Evolutionary conservation across 495 filamentous ascomycete genomes (phyloP).

Genomic region (Xylaria castorea): DNA sequence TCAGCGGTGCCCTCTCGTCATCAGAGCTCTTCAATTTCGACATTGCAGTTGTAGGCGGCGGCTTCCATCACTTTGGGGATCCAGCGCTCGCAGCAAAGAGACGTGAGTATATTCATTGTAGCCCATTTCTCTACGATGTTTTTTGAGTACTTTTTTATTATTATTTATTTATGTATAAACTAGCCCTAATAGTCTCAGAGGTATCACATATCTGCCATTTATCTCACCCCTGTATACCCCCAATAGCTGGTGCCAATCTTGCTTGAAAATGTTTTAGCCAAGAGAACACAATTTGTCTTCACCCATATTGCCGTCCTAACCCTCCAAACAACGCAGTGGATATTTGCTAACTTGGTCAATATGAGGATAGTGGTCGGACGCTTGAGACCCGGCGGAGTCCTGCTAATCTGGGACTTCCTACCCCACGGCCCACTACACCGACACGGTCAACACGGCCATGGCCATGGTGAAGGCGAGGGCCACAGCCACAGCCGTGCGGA

Average conservation of each 20-base stretch:
- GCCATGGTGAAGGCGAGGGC: slow-evolving; percentile 33
- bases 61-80: slow-evolving; percentile 76
- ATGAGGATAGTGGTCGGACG: slow-evolving; percentile 55
- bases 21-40: slow-evolving; percentile 67
- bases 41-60: slow-evolving; percentile 67
- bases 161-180: too few species aligned
- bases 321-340: neutral
- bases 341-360: neutral
- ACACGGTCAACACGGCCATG: slow-evolving; percentile 33
- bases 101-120: slow-evolving; percentile 26
- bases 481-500: slow-evolving; percentile 6
- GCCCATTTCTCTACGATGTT: neutral
- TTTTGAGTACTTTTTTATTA: too few species aligned
- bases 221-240: neutral
- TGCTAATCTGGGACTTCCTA: slow-evolving; percentile 71
- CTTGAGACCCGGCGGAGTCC: slow-evolving; percentile 66
- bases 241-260: neutral
- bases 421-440: slow-evolving; percentile 43
- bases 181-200: neutral
- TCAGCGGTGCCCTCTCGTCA: slow-evolving; percentile 43
- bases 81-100: slow-evolving; percentile 61
- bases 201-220: neutral
- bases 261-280: neutral
- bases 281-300: neutral
- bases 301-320: neutral